Evolutionary conservation across 1,139 yeast species (phyloP).

Genomic region (Pichia sp.): DNA sequence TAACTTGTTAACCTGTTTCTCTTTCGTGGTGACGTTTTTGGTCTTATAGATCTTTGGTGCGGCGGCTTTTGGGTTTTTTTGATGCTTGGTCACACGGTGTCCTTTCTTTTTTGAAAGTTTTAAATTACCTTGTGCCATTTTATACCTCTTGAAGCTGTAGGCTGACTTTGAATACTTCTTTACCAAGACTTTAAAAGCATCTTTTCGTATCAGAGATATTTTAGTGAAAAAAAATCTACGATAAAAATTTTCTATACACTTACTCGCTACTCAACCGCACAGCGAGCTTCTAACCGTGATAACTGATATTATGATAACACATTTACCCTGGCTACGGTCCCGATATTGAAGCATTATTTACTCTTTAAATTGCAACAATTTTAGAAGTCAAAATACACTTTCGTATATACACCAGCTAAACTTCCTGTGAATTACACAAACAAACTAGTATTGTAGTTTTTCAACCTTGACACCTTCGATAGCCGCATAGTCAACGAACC

Average conservation of each 20-base stretch:
- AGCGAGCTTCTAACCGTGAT: no score
- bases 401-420: background rate
- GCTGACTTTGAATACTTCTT: background rate
- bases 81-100: slow-evolving; percentile 51
- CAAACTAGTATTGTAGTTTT: slow-evolving; percentile 8
- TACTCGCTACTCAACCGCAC: no score
- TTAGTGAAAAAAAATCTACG: no score
- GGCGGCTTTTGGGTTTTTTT: slow-evolving; percentile 61
- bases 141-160: background rate
- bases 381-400: background rate
- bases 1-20: slow-evolving; percentile 44
- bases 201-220: no score
- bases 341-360: no score
- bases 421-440: background rate
- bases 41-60: slow-evolving; percentile 75
- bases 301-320: no score
- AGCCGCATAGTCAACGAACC: slow-evolving; percentile 83
- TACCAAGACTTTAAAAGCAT: background rate
- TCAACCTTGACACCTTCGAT: slow-evolving; percentile 55
- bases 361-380: no score
- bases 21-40: slow-evolving; percentile 47
- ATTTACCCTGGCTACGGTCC: no score
- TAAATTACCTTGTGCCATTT: slow-evolving; percentile 55
- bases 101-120: slow-evolving; percentile 46
- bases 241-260: no score